Evolutionary conservation across 805 yeast species (phyloP).

Genomic region (Starmerella sp.): DNA sequence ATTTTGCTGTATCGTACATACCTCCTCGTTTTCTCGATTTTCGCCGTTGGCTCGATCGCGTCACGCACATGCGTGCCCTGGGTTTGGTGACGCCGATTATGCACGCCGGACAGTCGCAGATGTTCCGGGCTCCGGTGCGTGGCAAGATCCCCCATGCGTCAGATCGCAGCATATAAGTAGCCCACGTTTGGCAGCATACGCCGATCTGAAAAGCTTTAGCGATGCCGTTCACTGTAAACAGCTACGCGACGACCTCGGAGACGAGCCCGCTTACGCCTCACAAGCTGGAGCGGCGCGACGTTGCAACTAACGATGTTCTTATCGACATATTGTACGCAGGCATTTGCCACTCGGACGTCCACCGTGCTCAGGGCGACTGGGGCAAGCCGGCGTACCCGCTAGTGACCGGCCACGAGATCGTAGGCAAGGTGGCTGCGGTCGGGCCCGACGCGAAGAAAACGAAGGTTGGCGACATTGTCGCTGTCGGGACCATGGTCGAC

Average conservation of each 20-base stretch:
- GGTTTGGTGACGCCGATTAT: no score
- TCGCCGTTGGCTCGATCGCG: no score
- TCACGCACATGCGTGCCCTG: no score
- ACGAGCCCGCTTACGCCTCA: slow-evolving; percentile 4
- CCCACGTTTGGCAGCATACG: no score
- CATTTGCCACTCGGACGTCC: slow-evolving; percentile 52
- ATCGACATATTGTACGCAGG: slow-evolving; percentile 24
- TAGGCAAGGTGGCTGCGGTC: slow-evolving; percentile 32
- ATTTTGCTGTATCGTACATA: no score
- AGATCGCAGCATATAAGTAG: no score
- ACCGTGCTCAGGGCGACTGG: slow-evolving; percentile 44
- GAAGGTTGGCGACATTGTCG: slow-evolving; percentile 66
- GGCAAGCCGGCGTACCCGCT: slow-evolving; percentile 29
- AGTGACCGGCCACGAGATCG: slow-evolving; percentile 42
- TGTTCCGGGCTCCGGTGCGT: no score
- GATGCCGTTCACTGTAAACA: slow-evolving; percentile 11
- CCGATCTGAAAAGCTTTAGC: no score
- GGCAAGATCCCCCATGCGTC: no score
- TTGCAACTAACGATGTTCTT: slow-evolving; percentile 27
- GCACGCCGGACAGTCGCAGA: no score
- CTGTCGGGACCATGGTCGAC: slow-evolving; percentile 60
- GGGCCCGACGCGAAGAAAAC: slow-evolving; percentile 43
- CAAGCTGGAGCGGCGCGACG: slow-evolving; percentile 17
- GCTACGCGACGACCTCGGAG: slow-evolving; percentile 4
- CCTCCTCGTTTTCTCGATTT: no score